Evolutionary conservation across 2,329 filamentous ascomycete genomes (phyloP).

Genomic region (Alternaria triticimaculans): DNA sequence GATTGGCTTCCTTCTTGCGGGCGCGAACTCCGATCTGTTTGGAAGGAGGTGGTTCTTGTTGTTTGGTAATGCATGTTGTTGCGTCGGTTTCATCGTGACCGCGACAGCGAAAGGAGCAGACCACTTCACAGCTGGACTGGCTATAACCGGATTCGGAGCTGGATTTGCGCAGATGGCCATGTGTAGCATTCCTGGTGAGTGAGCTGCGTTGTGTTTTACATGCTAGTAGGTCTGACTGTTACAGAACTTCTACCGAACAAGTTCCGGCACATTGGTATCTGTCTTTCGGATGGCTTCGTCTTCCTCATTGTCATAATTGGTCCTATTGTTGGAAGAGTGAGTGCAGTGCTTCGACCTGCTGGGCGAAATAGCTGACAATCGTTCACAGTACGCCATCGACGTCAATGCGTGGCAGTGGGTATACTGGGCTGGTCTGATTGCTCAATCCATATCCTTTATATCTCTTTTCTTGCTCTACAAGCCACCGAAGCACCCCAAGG

Average conservation of each 20-base stretch:
- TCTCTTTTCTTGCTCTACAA: slow-evolving; percentile 30
- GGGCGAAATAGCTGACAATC: not conserved
- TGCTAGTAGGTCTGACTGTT: not conserved
- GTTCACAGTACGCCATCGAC: slow-evolving; percentile 29
- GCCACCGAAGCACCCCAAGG: slow-evolving; percentile 39
- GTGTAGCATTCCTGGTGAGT: slow-evolving; percentile 52
- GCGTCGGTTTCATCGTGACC: slow-evolving; percentile 44
- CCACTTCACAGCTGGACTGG: slow-evolving; percentile 51
- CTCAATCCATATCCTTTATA: slow-evolving; percentile 30
- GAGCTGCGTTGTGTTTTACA: slow-evolving; percentile 20
- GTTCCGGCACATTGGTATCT: slow-evolving; percentile 14
- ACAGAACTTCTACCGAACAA: slow-evolving; percentile 15
- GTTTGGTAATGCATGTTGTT: slow-evolving; percentile 52
- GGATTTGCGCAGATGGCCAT: slow-evolving; percentile 55
- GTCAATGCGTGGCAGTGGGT: slow-evolving; percentile 30
- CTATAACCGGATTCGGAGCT: slow-evolving; percentile 55
- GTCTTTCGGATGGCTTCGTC: slow-evolving; percentile 46
- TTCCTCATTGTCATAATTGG: slow-evolving; percentile 48
- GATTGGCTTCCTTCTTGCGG: slow-evolving; percentile 34
- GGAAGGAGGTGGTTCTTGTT: slow-evolving; percentile 57
- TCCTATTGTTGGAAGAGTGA: not conserved
- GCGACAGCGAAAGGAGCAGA: slow-evolving; percentile 43
- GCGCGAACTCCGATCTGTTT: slow-evolving; percentile 57
- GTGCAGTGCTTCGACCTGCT: not conserved
- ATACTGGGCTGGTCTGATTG: slow-evolving; percentile 32